A percentile compares a stretch with the other conserved stretches of the same genome.
These are phyloP conservation scores for Metschnikowia aberdeeniae DNA, from an alignment of 805 yeast genomes.

Conservation along the genomic window DNA sequence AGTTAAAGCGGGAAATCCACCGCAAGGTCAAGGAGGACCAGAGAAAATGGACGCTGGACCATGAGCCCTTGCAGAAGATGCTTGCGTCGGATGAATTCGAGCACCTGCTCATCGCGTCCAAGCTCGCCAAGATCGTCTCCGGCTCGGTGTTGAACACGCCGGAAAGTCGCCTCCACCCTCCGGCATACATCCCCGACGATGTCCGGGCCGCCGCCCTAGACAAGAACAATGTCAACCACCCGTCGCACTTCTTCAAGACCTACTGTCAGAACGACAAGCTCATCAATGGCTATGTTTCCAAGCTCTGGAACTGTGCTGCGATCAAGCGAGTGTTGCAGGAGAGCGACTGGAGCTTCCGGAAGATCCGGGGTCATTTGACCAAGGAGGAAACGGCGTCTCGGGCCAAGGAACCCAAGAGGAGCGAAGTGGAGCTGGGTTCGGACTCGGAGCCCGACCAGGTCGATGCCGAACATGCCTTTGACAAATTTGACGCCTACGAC, in stretches of 20 bases:
- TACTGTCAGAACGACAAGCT: constrained; percentile 38
- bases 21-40: constrained; percentile 17
- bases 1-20: constrained; percentile 37
- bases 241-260: constrained; percentile 42
- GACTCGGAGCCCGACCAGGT: constrained; percentile 17
- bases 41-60: constrained; percentile 11
- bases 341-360: constrained; percentile 43
- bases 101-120: constrained; percentile 28
- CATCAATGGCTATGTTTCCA: constrained; percentile 46
- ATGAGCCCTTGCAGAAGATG: constrained; percentile 18
- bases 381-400: constrained; percentile 32
- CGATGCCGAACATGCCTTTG: constrained; percentile 26
- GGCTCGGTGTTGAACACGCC: constrained; percentile 27
- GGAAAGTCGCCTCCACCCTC: constrained; percentile 30
- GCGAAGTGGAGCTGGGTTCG: constrained; percentile 13
- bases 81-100: constrained; percentile 19
- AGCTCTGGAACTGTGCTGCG: constrained; percentile 41
- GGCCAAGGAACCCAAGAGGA: constrained; percentile 19
- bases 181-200: constrained; percentile 31
- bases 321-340: constrained; percentile 34
- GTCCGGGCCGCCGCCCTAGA: constrained; percentile 22
- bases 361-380: constrained; percentile 44
- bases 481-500: constrained; percentile 35
- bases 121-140: constrained; percentile 27
- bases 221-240: constrained; percentile 35